A percentile compares a stretch with the other conserved stretches of the same genome.
Conservation (phyloP, 2,329 filamentous ascomycete genomes). For the Fonsecaea nubica region DNA sequence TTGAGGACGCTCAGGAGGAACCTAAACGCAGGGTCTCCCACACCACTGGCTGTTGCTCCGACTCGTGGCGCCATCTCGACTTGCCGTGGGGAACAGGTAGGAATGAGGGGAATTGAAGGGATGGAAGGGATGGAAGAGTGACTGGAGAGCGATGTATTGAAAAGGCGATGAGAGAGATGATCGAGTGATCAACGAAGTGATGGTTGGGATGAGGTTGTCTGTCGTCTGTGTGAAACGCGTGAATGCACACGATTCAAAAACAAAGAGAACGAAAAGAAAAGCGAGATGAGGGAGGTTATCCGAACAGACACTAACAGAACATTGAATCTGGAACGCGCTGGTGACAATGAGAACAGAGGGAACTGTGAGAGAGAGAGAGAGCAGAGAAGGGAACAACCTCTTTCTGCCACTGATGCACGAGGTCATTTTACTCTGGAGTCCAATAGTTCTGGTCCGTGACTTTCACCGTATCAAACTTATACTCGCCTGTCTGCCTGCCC, state of each 20-base stretch:
- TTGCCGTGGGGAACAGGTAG: not conserved
- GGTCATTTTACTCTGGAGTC: conserved; percentile 21
- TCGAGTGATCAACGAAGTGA: not conserved
- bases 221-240: not conserved
- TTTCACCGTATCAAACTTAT: conserved; percentile 22
- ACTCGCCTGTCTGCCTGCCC: conserved; percentile 27
- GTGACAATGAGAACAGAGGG: not conserved
- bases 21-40: conserved; percentile 12
- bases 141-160: not conserved
- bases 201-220: not conserved
- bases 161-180: not conserved
- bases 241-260: not conserved
- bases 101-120: not conserved
- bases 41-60: not conserved
- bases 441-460: conserved; percentile 34
- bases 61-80: conserved; percentile 12
- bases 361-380: not conserved
- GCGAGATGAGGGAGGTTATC: not conserved
- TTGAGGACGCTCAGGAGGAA: conserved; percentile 33
- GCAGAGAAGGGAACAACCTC: not conserved
- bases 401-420: not conserved
- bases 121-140: not conserved
- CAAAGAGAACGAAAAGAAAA: not conserved
- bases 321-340: not conserved
- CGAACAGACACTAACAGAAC: not conserved